Evolutionary conservation across 2,329 filamentous ascomycete species (phyloP).

Genomic region (Ascochyta koolunga): DNA sequence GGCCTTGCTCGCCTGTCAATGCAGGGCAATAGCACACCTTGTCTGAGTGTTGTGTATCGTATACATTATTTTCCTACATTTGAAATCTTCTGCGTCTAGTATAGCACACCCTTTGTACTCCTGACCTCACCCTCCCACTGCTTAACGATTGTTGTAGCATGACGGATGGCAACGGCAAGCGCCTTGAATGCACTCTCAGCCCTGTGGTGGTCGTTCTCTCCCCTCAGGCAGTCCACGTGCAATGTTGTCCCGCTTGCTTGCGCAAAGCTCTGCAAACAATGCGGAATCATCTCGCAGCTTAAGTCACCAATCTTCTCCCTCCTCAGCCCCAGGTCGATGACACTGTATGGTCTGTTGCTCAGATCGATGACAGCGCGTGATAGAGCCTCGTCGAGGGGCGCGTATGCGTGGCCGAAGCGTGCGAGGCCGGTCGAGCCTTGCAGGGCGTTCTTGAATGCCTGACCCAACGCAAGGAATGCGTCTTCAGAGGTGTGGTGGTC

Average conservation of each 20-base stretch:
- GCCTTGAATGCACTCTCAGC: constrained; percentile 98
- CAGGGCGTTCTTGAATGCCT: constrained; percentile 81
- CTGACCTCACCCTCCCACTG: constrained; percentile 91
- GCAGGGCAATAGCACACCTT: no score
- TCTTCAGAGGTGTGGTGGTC: constrained; percentile 99
- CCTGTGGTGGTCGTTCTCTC: constrained; percentile 93
- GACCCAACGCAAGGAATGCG: constrained; percentile 86
- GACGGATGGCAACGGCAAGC: constrained; percentile 80
- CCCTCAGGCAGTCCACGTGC: constrained; percentile 90
- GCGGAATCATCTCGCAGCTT: constrained; percentile 91
- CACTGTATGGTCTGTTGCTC: constrained; percentile 85
- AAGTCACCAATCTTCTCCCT: constrained; percentile 94
- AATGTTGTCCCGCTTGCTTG: constrained; percentile 89
- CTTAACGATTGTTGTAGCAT: constrained; percentile 74
- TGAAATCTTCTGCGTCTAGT: constrained; percentile 24
- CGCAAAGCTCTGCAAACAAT: constrained; percentile 93
- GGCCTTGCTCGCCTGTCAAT: no score
- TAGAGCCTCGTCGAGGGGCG: constrained; percentile 92
- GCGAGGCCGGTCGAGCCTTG: constrained; percentile 80
- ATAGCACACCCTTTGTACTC: constrained; percentile 93
- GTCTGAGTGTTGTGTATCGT: neutral
- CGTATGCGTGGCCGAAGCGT: constrained; percentile 90
- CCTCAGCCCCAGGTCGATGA: constrained; percentile 82
- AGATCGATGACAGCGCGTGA: constrained; percentile 94
- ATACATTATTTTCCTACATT: neutral